A percentile compares a stretch with the other conserved stretches of the same genome.
Conservation (phyloP, 1,284 basidiomycete genomes). For the Heterobasidion irregulare region DNA sequence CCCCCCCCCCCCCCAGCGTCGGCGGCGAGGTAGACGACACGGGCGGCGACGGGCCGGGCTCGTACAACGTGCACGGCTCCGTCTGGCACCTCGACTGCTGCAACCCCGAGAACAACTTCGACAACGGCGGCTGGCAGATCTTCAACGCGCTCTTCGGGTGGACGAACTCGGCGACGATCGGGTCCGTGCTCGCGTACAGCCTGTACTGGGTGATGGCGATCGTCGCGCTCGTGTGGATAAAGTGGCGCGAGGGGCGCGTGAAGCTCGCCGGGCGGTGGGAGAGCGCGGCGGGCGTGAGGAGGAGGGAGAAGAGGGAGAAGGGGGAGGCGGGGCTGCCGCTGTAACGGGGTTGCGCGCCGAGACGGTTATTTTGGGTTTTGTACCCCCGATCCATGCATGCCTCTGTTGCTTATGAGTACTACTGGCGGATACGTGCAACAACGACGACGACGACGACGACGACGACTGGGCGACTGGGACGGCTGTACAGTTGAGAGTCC, state of each 20-base stretch:
- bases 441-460: too few species aligned
- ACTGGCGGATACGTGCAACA: too few species aligned
- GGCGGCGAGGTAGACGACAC: slow-evolving; percentile 74
- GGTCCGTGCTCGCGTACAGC: slow-evolving; percentile 65
- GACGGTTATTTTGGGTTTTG: too few species aligned
- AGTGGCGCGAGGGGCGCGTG: slow-evolving; percentile 45
- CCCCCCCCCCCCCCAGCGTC: slow-evolving; percentile 30
- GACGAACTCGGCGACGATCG: slow-evolving; percentile 67
- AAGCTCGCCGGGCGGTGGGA: not conserved
- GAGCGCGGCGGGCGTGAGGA: not conserved
- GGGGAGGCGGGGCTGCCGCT: too few species aligned
- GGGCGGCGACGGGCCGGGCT: slow-evolving; percentile 74
- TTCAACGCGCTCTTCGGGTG: slow-evolving; percentile 72
- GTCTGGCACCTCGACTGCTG: slow-evolving; percentile 89
- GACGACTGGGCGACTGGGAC: too few species aligned
- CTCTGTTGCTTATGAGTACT: too few species aligned
- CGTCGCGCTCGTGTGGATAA: slow-evolving; percentile 55
- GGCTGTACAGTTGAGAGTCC: too few species aligned
- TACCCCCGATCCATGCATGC: too few species aligned
- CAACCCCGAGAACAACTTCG: slow-evolving; percentile 53
- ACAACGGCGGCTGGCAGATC: slow-evolving; percentile 60
- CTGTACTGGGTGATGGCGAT: slow-evolving; percentile 78
- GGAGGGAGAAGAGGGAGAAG: not conserved
- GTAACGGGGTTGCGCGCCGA: too few species aligned
- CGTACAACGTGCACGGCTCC: slow-evolving; percentile 69